Evolutionary conservation across 306 rosid genomes (phyloP).

Genomic region (Citrullus colocynthis): DNA sequence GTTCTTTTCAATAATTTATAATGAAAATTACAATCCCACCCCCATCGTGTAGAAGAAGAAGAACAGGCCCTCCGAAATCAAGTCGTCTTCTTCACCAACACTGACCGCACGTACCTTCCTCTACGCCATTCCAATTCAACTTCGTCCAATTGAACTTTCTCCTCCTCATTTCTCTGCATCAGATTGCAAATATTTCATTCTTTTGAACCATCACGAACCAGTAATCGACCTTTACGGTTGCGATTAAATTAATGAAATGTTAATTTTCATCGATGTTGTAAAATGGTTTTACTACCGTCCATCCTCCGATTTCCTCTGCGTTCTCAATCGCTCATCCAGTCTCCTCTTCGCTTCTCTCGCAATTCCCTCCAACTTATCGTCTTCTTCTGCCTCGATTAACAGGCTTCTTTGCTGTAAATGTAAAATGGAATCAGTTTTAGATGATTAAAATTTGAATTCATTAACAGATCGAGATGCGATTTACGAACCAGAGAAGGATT

Average conservation of each 20-base stretch:
- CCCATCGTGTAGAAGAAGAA: background rate
- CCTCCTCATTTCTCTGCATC: background rate
- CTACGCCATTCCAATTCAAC: background rate
- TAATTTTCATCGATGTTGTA: background rate
- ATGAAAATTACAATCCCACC: too few species aligned
- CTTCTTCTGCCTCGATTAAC: slow-evolving; percentile 16
- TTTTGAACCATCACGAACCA: background rate
- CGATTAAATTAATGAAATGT: background rate
- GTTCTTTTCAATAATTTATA: too few species aligned
- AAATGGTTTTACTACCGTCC: slow-evolving; percentile 9
- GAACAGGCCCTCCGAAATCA: background rate
- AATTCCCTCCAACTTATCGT: slow-evolving; percentile 39
- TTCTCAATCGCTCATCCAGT: slow-evolving; percentile 46
- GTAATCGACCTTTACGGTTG: background rate
- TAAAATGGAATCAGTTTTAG: background rate
- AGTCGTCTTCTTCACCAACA: background rate
- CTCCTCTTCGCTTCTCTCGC: slow-evolving; percentile 70
- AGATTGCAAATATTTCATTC: background rate
- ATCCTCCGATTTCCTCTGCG: slow-evolving; percentile 18
- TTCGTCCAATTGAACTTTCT: background rate
- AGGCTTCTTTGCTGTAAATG: slow-evolving; percentile 22
- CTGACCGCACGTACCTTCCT: background rate
- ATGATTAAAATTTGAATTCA: background rate
- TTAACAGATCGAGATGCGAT: background rate
- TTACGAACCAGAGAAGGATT: slow-evolving; percentile 24